These are phyloP conservation scores for Colletotrichum eleusines DNA, from an alignment of 2,329 filamentous ascomycete genomes.

Conservation along the genomic window DNA sequence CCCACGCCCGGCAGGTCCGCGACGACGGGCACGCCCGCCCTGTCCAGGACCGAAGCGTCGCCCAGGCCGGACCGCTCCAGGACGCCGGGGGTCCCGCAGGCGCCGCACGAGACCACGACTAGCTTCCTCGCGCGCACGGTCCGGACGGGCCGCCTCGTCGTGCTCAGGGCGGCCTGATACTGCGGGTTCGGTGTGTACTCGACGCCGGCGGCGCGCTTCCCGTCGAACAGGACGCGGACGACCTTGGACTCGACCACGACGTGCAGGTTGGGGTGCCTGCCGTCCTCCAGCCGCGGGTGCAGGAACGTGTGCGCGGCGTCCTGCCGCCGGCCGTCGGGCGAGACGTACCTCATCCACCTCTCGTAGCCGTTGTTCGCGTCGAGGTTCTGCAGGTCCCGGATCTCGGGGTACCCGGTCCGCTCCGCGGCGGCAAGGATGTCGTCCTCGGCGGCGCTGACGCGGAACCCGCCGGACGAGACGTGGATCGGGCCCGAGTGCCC, in stretches of 20 bases:
- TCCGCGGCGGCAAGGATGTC: slow-evolving; percentile 60
- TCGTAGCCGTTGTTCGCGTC: slow-evolving; percentile 53
- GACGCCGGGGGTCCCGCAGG: slow-evolving; percentile 59
- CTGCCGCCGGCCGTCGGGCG: slow-evolving; percentile 53
- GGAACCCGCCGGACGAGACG: slow-evolving; percentile 60
- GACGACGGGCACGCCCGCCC: slow-evolving; percentile 42
- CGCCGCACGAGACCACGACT: slow-evolving; percentile 58
- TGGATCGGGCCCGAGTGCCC: slow-evolving; percentile 62
- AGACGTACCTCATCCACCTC: slow-evolving; percentile 47
- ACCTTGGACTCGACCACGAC: slow-evolving; percentile 50
- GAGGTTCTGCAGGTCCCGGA: slow-evolving; percentile 63
- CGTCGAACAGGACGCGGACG: slow-evolving; percentile 56
- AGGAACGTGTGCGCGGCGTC: slow-evolving; percentile 49
- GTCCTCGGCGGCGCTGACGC: slow-evolving; percentile 51
- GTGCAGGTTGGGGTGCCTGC: slow-evolving; percentile 48
- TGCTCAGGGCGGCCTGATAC: slow-evolving; percentile 43
- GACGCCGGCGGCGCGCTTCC: slow-evolving; percentile 67
- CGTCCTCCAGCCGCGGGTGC: slow-evolving; percentile 48
- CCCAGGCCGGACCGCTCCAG: slow-evolving; percentile 66
- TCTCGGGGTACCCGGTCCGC: slow-evolving; percentile 59
- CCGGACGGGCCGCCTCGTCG: slow-evolving; percentile 32
- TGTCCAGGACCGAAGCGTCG: slow-evolving; percentile 47
- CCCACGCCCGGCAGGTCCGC: slow-evolving; percentile 45
- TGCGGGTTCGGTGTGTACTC: slow-evolving; percentile 63
- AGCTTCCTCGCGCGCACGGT: slow-evolving; percentile 58